Evolutionary conservation across 495 filamentous ascomycete genomes (phyloP).

Genomic region (Annulohypoxylon nitens): DNA sequence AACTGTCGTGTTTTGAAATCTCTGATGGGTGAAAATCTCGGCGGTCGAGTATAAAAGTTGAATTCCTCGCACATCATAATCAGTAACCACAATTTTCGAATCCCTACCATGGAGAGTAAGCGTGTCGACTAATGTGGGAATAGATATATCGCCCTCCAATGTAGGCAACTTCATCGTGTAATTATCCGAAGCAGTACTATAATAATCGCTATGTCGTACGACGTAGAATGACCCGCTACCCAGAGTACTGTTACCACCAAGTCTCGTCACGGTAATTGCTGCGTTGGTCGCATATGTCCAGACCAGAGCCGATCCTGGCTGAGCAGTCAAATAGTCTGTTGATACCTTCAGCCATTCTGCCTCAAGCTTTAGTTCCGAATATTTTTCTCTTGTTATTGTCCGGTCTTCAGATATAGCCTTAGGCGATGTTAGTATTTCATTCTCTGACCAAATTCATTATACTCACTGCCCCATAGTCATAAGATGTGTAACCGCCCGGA

Average conservation of each 20-base stretch:
- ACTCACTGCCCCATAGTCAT: conserved; percentile 73
- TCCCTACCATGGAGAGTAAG: conserved; percentile 78
- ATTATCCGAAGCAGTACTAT: conserved; percentile 63
- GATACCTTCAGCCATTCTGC: conserved; percentile 79
- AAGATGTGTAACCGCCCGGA: conserved; percentile 78
- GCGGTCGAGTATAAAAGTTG: conserved; percentile 80
- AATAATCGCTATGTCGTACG: conserved; percentile 73
- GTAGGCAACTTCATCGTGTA: conserved; percentile 75
- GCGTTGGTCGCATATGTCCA: conserved; percentile 61
- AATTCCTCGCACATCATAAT: conserved; percentile 75
- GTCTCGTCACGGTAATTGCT: conserved; percentile 70
- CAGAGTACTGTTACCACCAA: conserved; percentile 56
- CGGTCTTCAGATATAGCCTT: conserved; percentile 71
- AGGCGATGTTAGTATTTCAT: not conserved
- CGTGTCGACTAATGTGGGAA: conserved; percentile 73
- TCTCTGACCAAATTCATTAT: not conserved
- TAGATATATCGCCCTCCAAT: conserved; percentile 68
- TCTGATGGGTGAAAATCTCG: conserved; percentile 75
- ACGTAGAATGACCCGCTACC: conserved; percentile 73
- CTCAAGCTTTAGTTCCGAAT: conserved; percentile 80
- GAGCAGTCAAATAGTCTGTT: conserved; percentile 71
- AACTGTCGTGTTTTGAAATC: conserved; percentile 60
- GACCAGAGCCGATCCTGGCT: conserved; percentile 56
- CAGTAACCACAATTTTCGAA: conserved; percentile 77
- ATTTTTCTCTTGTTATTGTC: conserved; percentile 79